A percentile compares a stretch with the other conserved stretches of the same genome.
Evolutionary conservation across 768 basidiomycete genomes (phyloP).

Genomic region (Boletus insuetus): DNA sequence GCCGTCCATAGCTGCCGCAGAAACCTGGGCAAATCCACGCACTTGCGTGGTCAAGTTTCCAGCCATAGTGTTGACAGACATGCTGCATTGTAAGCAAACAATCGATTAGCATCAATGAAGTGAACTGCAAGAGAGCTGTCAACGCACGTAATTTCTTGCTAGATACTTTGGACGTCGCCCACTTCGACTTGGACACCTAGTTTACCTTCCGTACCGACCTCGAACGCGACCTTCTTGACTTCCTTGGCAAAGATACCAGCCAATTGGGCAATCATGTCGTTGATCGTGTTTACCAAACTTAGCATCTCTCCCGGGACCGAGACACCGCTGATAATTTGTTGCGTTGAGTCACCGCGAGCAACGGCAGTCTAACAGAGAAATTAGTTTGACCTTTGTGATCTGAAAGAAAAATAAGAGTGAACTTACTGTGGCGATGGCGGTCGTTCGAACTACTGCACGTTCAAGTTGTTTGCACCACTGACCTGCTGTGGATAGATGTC

Average conservation of each 20-base stretch:
- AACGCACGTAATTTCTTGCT: conserved; percentile 95
- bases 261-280: conserved; percentile 74
- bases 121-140: background rate
- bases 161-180: conserved; percentile 94
- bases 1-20: conserved; percentile 97
- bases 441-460: conserved; percentile 91
- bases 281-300: no score
- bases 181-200: conserved; percentile 97
- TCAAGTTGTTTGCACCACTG: no score
- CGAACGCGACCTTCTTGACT: conserved; percentile 93
- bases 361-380: conserved; percentile 67
- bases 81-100: conserved; percentile 40
- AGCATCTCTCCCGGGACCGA: conserved; percentile 95
- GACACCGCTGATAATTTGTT: conserved; percentile 91
- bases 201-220: conserved; percentile 99
- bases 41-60: conserved; percentile 97
- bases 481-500: no score
- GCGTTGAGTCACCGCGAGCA: conserved; percentile 87
- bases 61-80: conserved; percentile 98
- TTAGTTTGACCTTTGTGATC: background rate
- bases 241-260: conserved; percentile 74
- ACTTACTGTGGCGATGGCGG: conserved; percentile 91
- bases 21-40: conserved; percentile 97
- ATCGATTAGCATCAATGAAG: background rate
- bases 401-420: background rate